Evolutionary conservation across 371 early-diverging fungal species (phyloP), one percentile per base, ranked within the genome.

Genomic region (Fennellomyces sp.): DNA sequence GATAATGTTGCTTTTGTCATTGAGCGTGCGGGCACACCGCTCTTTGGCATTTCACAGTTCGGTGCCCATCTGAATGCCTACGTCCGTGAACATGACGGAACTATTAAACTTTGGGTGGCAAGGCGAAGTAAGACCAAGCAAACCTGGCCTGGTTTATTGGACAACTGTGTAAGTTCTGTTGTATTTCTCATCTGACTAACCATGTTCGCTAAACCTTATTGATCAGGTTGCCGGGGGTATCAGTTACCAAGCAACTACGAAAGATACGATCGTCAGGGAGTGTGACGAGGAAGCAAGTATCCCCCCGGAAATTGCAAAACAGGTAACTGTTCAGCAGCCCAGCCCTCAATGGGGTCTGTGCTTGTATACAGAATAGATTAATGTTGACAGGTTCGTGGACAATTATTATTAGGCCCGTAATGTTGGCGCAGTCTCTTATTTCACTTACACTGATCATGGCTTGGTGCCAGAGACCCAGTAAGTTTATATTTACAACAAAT

Each of bases 271-370:
- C 23, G 61, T 94, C 29, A 91, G 94, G 65, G 98, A 97, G 62
- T 94, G 93, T 63, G 78, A 81, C 58, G 98, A 97, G 72, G 97
- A 97, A 68, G 97, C 93, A 2, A 87, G 86, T 28, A 80, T 97
- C 39, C 86, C 91, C 0, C 25, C 28, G 6, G 58, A 73, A 0
- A 57, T 90, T 42, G 83, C 89, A 23, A 28, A 52, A 26, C 36
- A 60, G 60, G 60, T 60, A 60, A 15, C 6, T 33, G 2, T 8
- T 13, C 35, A 33, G 35, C 8, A 33, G 35, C 19, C 13, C 39
- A 39, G 17, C 39, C 5, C 17, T 39, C 39, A 39, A 39, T 11
- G 39, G 17, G 13, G 39, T 5, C 17, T 13, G 21, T 21, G 21
- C 5, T 45, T 45, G 10, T 17, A 21, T 36, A 54, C 26, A 23